Evolutionary conservation across 441 rosid species (phyloP).

Genomic region (Isatis lusitanica): DNA sequence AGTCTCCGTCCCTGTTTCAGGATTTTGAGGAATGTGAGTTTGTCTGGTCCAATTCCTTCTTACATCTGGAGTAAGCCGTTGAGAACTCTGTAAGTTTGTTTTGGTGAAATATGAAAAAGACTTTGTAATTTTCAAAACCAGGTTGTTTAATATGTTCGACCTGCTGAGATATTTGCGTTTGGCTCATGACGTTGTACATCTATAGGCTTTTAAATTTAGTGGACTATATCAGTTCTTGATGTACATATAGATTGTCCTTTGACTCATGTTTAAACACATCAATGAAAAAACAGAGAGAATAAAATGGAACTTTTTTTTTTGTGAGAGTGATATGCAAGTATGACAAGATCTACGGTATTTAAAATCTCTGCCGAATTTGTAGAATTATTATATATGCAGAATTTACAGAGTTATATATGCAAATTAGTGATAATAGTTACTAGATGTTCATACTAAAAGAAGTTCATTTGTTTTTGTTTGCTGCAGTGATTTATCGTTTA

Average conservation of each 20-base stretch:
- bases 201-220: not conserved
- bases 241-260: not conserved
- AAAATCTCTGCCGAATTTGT: not conserved
- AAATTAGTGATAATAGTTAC: not conserved
- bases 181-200: not conserved
- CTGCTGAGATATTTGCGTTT: not conserved
- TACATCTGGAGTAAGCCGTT: constrained; percentile 24
- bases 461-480: not conserved
- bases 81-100: constrained; percentile 23
- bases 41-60: constrained; percentile 30
- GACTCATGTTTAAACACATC: not conserved
- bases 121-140: not conserved
- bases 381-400: too few relatives aligned
- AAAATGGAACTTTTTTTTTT: not conserved
- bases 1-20: not conserved
- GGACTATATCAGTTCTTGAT: not conserved
- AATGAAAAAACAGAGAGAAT: not conserved
- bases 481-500: constrained; percentile 31
- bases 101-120: not conserved
- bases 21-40: constrained; percentile 28
- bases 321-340: not conserved
- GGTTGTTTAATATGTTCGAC: not conserved
- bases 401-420: not conserved
- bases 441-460: not conserved
- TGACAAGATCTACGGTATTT: not conserved